Percentiles rank a stretch among this genome's conserved stretches.
These are phyloP conservation scores for Boletus tomentosulus DNA, from an alignment of 768 basidiomycete genomes.

Conservation along the genomic window DNA sequence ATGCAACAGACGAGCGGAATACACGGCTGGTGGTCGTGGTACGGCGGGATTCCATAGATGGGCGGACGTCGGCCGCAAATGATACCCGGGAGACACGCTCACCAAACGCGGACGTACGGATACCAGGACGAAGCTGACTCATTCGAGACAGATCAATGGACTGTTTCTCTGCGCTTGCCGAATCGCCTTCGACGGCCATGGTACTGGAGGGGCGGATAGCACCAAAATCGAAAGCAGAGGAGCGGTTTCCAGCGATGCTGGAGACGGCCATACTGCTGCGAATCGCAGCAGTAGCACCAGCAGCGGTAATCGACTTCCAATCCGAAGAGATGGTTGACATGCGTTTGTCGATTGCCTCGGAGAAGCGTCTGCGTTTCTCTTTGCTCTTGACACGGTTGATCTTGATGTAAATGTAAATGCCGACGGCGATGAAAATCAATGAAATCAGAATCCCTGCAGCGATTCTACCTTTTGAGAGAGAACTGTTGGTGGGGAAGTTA, in stretches of 20 bases:
- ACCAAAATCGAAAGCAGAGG: constrained; percentile 54
- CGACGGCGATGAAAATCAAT: constrained; percentile 51
- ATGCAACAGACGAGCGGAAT: constrained; percentile 41
- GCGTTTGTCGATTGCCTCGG: constrained; percentile 68
- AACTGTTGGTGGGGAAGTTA: constrained; percentile 31
- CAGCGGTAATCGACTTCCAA: constrained; percentile 69
- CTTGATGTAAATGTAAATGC: constrained; percentile 48
- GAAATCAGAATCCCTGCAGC: constrained; percentile 64
- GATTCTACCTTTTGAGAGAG: constrained; percentile 49
- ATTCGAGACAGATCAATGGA: constrained; percentile 36
- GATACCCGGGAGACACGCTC: constrained; percentile 62
- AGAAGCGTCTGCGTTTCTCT: constrained; percentile 56
- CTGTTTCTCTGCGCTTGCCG: constrained; percentile 32
- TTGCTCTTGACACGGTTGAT: constrained; percentile 45
- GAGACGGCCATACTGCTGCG: constrained; percentile 57
- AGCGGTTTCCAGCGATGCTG: constrained; percentile 33
- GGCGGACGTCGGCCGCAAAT: constrained; percentile 59
- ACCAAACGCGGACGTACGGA: constrained; percentile 46
- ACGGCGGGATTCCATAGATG: constrained; percentile 42
- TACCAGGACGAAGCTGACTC: constrained; percentile 50
- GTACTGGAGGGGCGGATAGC: constrained; percentile 47
- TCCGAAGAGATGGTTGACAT: constrained; percentile 79
- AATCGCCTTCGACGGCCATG: constrained; percentile 40
- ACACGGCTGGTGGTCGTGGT: constrained; percentile 39
- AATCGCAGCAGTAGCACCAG: constrained; percentile 71